phyloP scores from a whole-genome alignment of 345 rosid species.

The Rhizophora mangle region DNA sequence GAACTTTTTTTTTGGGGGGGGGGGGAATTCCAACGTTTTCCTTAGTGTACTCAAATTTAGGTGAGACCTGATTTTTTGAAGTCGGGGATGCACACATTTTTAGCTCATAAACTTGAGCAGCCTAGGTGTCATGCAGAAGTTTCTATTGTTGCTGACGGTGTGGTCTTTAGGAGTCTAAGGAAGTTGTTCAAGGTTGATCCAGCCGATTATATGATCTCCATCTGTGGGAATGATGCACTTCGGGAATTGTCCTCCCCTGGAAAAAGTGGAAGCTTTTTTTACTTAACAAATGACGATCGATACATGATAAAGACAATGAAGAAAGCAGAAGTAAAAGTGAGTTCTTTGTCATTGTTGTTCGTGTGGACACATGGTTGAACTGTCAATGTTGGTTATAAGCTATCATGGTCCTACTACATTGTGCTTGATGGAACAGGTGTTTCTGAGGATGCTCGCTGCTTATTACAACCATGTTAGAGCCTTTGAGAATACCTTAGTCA shows the following conservation, averaged over 20 bases:
- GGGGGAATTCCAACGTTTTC: no score
- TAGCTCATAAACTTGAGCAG: background rate
- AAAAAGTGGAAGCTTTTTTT: slow-evolving; percentile 95
- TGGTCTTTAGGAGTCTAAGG: slow-evolving; percentile 62
- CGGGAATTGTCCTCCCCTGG: slow-evolving; percentile 96
- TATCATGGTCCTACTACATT: background rate
- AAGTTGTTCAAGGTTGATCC: slow-evolving; percentile 91
- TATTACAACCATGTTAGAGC: slow-evolving; percentile 84
- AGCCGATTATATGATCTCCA: slow-evolving; percentile 92
- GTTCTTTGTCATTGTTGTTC: background rate
- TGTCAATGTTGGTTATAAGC: background rate
- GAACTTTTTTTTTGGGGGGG: no score
- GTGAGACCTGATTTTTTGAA: background rate
- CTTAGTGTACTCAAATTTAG: background rate
- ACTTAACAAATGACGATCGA: slow-evolving; percentile 81
- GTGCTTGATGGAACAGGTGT: slow-evolving; percentile 48
- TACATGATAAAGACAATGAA: slow-evolving; percentile 97
- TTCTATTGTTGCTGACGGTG: background rate
- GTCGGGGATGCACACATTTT: no score
- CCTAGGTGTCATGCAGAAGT: background rate
- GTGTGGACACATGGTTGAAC: background rate
- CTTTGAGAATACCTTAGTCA: slow-evolving; percentile 73
- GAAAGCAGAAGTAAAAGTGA: slow-evolving; percentile 85
- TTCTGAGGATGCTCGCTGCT: slow-evolving; percentile 89
- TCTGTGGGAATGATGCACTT: slow-evolving; percentile 91